Evolutionary conservation across 495 filamentous ascomycete genomes (phyloP).

Genomic region (Neurospora cerealis): DNA sequence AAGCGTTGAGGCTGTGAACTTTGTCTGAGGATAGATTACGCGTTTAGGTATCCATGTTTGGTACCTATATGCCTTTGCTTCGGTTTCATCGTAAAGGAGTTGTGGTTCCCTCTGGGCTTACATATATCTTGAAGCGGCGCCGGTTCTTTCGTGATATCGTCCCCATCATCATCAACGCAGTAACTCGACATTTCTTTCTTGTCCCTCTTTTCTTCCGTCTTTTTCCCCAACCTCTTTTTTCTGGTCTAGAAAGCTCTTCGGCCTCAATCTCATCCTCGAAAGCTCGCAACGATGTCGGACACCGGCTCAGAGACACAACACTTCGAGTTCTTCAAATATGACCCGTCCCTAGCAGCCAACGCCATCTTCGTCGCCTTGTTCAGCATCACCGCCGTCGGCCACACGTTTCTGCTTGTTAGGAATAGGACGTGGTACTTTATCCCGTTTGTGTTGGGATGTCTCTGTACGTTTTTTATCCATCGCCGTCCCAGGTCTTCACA

Average conservation of each 20-base stretch:
- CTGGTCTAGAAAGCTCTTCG: background rate
- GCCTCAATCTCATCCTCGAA: background rate
- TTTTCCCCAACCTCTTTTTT: background rate
- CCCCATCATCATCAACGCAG: background rate
- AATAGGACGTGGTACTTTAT: constrained; percentile 51
- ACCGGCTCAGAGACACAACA: background rate
- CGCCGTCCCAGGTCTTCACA: too few species aligned
- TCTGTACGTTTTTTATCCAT: constrained; percentile 33
- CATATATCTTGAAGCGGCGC: background rate
- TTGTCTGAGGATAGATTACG: background rate
- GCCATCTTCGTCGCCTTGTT: constrained; percentile 44
- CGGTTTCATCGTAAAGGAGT: background rate
- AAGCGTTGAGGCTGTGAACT: background rate
- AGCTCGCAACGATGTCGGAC: constrained; percentile 7
- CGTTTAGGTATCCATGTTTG: background rate
- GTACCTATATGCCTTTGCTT: background rate
- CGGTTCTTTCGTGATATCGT: background rate
- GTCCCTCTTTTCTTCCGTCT: background rate
- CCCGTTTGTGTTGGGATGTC: constrained; percentile 46
- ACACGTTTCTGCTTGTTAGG: constrained; percentile 38
- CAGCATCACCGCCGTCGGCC: constrained; percentile 30
- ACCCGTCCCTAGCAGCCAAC: constrained; percentile 40
- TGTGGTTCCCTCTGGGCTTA: background rate
- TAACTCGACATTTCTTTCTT: background rate
- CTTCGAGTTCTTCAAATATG: constrained; percentile 33